These are phyloP conservation scores for Pezicula carpinea DNA, from an alignment of 2,329 filamentous ascomycete species.

Conservation along the genomic window DNA sequence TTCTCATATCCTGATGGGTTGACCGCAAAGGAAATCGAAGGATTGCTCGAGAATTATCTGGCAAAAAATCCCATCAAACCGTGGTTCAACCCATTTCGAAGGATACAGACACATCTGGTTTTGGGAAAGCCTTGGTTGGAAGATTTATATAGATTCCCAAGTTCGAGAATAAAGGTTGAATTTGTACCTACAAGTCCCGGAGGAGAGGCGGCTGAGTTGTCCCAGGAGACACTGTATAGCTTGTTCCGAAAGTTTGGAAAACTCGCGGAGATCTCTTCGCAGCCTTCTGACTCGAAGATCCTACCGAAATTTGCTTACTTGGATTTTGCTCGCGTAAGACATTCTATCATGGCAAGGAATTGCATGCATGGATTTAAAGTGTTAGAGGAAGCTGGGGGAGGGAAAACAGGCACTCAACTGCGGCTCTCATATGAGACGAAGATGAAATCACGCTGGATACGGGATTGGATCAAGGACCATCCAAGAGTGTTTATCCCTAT, in stretches of 20 bases:
- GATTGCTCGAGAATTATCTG: conserved; percentile 56
- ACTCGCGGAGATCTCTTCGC: conserved; percentile 76
- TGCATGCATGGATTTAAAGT: conserved; percentile 85
- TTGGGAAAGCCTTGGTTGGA: conserved; percentile 89
- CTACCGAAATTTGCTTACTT: conserved; percentile 75
- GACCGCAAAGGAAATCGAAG: conserved; percentile 51
- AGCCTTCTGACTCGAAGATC: conserved; percentile 82
- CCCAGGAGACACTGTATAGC: conserved; percentile 81
- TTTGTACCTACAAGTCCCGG: conserved; percentile 73
- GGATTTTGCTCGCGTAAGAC: conserved; percentile 68
- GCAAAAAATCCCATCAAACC: conserved; percentile 70
- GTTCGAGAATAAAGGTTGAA: conserved; percentile 71
- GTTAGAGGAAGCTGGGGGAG: conserved; percentile 64
- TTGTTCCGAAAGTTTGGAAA: conserved; percentile 89
- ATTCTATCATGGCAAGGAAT: conserved; percentile 84
- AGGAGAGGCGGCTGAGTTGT: conserved; percentile 69
- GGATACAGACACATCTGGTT: conserved; percentile 69
- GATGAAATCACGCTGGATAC: conserved; percentile 71
- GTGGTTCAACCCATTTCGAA: conserved; percentile 82
- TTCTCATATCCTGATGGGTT: conserved; percentile 51
- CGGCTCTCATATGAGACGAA: conserved; percentile 80
- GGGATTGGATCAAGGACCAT: conserved; percentile 83
- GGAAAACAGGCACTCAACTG: conserved; percentile 69
- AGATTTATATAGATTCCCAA: conserved; percentile 81
- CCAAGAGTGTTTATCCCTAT: conserved; percentile 83